These are phyloP conservation scores for Phytophthora europaea DNA, from an alignment of 352 stramenopile species.

Conservation along the genomic window DNA sequence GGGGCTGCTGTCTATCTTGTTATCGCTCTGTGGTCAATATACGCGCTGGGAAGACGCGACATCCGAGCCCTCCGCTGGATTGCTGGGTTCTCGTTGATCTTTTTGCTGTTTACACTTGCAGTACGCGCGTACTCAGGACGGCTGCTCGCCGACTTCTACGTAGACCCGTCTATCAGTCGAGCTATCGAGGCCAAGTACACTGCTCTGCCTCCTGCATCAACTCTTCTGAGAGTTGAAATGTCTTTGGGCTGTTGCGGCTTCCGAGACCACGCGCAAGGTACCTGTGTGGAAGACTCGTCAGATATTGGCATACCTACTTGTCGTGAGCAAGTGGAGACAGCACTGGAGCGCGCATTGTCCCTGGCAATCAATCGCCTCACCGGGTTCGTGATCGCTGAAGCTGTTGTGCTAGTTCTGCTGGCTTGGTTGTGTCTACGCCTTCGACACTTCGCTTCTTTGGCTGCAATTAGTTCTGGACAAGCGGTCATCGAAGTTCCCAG, in stretches of 20 bases:
- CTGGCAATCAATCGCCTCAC: slow-evolving; percentile 23
- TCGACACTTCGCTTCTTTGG: slow-evolving; percentile 31
- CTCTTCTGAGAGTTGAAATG: slow-evolving; percentile 49
- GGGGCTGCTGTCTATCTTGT: slow-evolving; percentile 30
- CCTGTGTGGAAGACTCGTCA: slow-evolving; percentile 26
- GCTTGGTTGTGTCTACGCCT: slow-evolving; percentile 33
- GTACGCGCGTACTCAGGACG: slow-evolving; percentile 42
- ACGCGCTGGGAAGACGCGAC: slow-evolving; percentile 42
- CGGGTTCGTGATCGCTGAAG: slow-evolving; percentile 32
- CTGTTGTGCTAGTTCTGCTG: slow-evolving; percentile 31
- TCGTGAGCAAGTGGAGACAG: slow-evolving; percentile 26
- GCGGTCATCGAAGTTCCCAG: neutral
- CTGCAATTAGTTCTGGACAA: slow-evolving; percentile 12
- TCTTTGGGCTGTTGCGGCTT: slow-evolving; percentile 64
- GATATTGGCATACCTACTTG: slow-evolving; percentile 39
- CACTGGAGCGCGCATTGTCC: slow-evolving; percentile 23
- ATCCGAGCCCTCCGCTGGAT: slow-evolving; percentile 46
- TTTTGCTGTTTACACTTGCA: slow-evolving; percentile 44
- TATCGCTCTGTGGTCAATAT: slow-evolving; percentile 39
- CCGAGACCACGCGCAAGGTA: slow-evolving; percentile 38
- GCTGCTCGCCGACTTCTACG: slow-evolving; percentile 41
- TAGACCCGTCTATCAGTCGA: slow-evolving; percentile 45
- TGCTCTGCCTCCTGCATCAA: slow-evolving; percentile 23
- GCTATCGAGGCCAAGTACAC: slow-evolving; percentile 49
- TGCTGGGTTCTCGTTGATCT: slow-evolving; percentile 36